Evolutionary conservation across 352 stramenopile species (phyloP).

Genomic region (Elongisporangium undulatum): DNA sequence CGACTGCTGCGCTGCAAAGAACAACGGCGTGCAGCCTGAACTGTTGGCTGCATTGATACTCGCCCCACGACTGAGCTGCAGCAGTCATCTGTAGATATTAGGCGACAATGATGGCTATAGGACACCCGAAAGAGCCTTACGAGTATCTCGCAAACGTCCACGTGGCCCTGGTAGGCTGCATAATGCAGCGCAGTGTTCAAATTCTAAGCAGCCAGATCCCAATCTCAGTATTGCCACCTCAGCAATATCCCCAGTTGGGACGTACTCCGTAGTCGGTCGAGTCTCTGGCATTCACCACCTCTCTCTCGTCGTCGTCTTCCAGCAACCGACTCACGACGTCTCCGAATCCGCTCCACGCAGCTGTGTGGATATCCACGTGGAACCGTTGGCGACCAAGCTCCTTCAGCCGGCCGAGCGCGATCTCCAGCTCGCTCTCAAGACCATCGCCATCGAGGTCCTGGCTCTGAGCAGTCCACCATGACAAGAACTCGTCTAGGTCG

Average conservation of each 20-base stretch:
- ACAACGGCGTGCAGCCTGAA: slow-evolving; percentile 57
- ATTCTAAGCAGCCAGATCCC: slow-evolving; percentile 20
- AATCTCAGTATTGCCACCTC: not conserved
- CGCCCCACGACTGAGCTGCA: slow-evolving; percentile 35
- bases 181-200: slow-evolving; percentile 71
- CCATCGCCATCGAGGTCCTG: slow-evolving; percentile 37
- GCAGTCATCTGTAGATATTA: not conserved
- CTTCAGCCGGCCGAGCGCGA: slow-evolving; percentile 42
- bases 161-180: slow-evolving; percentile 62
- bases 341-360: slow-evolving; percentile 40
- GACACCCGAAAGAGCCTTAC: slow-evolving; percentile 16
- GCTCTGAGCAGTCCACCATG: slow-evolving; percentile 44
- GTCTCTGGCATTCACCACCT: slow-evolving; percentile 31
- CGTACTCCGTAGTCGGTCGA: slow-evolving; percentile 49
- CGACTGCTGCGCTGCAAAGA: slow-evolving; percentile 67
- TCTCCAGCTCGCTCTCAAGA: slow-evolving; percentile 35
- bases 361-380: slow-evolving; percentile 61
- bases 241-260: not conserved
- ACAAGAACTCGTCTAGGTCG: slow-evolving; percentile 50
- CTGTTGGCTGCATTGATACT: slow-evolving; percentile 55
- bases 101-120: too few relatives aligned
- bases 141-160: slow-evolving; percentile 29
- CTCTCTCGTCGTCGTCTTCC: slow-evolving; percentile 23
- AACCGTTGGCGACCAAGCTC: slow-evolving; percentile 51
- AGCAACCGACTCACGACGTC: slow-evolving; percentile 45